Conservation (phyloP, 2,329 filamentous ascomycete genomes). For the Aurifilum marmelostoma region DNA sequence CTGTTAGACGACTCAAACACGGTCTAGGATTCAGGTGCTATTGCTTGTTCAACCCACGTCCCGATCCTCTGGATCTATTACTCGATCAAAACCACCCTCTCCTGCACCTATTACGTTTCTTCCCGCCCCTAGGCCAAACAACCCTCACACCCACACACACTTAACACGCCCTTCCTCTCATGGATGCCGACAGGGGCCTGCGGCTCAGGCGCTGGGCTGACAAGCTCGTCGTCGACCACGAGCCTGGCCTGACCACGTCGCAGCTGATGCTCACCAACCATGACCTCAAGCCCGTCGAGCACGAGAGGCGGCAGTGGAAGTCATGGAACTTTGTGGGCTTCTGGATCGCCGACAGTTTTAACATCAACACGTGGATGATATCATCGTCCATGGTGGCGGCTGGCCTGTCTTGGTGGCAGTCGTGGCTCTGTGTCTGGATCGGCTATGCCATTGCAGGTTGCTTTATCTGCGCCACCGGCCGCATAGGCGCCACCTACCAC, state of each 20-base stretch:
- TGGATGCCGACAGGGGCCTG: slow-evolving; percentile 40
- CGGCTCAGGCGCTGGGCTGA: slow-evolving; percentile 49
- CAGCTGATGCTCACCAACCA: slow-evolving; percentile 88
- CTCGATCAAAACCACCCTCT: slow-evolving; percentile 14
- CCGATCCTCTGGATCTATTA: slow-evolving; percentile 14
- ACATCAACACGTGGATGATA: slow-evolving; percentile 96
- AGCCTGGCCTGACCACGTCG: slow-evolving; percentile 74
- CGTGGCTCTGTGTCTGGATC: slow-evolving; percentile 85
- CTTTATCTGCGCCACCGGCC: slow-evolving; percentile 78
- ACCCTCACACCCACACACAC: background rate
- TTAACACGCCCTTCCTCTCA: slow-evolving; percentile 24
- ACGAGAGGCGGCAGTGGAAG: slow-evolving; percentile 79
- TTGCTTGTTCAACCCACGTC: background rate
- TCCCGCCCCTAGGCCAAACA: background rate
- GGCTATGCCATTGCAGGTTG: slow-evolving; percentile 77
- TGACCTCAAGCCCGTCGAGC: slow-evolving; percentile 81
- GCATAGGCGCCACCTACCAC: slow-evolving; percentile 85
- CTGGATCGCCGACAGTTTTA: slow-evolving; percentile 84
- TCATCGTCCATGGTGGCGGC: slow-evolving; percentile 78
- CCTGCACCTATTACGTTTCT: slow-evolving; percentile 1
- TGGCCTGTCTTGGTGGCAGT: slow-evolving; percentile 89
- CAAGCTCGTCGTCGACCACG: slow-evolving; percentile 73
- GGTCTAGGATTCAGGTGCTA: background rate
- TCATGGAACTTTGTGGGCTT: slow-evolving; percentile 88
- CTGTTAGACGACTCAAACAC: no score